phyloP scores from a whole-genome alignment of 768 basidiomycete species.

The Tremella fuciformis region DNA sequence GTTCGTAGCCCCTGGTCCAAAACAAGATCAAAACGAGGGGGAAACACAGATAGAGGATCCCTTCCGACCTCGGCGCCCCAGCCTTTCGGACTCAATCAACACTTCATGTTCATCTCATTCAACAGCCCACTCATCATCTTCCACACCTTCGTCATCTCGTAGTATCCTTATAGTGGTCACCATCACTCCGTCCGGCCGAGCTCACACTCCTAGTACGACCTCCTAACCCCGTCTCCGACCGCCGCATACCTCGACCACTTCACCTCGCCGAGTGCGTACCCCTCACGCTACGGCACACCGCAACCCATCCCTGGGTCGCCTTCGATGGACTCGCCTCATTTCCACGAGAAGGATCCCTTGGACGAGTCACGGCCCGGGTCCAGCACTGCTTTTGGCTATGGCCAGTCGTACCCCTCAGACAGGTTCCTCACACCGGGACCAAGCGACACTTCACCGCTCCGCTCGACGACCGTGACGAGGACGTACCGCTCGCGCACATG shows the following conservation, averaged over 20 bases:
- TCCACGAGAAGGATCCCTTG: slow-evolving; percentile 29
- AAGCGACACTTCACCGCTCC: not conserved
- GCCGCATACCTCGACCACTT: slow-evolving; percentile 43
- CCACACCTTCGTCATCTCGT: too few species aligned
- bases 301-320: slow-evolving; percentile 9
- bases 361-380: not conserved
- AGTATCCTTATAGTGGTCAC: too few species aligned
- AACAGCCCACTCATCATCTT: too few species aligned
- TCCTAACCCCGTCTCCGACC: slow-evolving; percentile 33
- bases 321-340: slow-evolving; percentile 18
- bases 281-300: too few species aligned
- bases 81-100: too few species aligned
- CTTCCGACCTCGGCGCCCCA: too few species aligned
- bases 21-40: too few species aligned
- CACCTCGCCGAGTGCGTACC: slow-evolving; percentile 18
- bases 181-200: too few species aligned
- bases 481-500: slow-evolving; percentile 13
- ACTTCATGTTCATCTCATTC: too few species aligned
- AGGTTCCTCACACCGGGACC: slow-evolving; percentile 1
- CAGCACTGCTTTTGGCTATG: slow-evolving; percentile 18
- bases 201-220: slow-evolving; percentile 24
- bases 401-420: slow-evolving; percentile 24
- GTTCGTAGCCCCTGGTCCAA: too few species aligned
- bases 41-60: too few species aligned
- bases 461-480: slow-evolving; percentile 4